Percentiles rank a stretch among this genome's conserved stretches.
Conservation (phyloP, 768 basidiomycete genomes). For the Tricholoma bakamatsutake region DNA sequence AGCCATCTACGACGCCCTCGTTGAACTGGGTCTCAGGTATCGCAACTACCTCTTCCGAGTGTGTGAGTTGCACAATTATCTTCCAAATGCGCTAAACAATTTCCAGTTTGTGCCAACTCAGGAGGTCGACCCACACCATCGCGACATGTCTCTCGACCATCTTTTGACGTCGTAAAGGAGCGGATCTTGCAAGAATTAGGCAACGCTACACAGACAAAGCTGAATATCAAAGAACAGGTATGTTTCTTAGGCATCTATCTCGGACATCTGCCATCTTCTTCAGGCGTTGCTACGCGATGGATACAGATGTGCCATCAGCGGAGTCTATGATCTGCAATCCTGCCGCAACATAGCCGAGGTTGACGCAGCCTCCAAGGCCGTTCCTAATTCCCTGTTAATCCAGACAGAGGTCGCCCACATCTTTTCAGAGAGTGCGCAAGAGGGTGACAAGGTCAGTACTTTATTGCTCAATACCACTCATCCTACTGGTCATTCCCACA, state of each 20-base stretch:
- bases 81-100: background rate
- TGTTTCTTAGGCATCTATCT: conserved; percentile 1
- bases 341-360: background rate
- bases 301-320: conserved; percentile 5
- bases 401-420: background rate
- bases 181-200: conserved; percentile 1
- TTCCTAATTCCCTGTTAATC: background rate
- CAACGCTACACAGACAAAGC: background rate
- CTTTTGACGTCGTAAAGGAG: background rate
- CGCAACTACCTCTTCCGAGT: conserved; percentile 1
- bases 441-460: background rate
- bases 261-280: background rate
- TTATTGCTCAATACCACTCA: background rate
- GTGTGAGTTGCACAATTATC: background rate
- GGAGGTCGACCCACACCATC: background rate
- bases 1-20: conserved; percentile 1
- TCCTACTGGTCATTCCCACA: background rate
- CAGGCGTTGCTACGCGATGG: conserved; percentile 8
- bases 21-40: background rate
- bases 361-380: background rate
- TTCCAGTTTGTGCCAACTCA: background rate
- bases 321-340: background rate
- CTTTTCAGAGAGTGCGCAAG: background rate
- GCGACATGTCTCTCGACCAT: conserved; percentile 1
- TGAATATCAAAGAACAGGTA: background rate